phyloP scores from a whole-genome alignment of 176 grass and related monocot genomes.

The Aegilops bicornis region DNA sequence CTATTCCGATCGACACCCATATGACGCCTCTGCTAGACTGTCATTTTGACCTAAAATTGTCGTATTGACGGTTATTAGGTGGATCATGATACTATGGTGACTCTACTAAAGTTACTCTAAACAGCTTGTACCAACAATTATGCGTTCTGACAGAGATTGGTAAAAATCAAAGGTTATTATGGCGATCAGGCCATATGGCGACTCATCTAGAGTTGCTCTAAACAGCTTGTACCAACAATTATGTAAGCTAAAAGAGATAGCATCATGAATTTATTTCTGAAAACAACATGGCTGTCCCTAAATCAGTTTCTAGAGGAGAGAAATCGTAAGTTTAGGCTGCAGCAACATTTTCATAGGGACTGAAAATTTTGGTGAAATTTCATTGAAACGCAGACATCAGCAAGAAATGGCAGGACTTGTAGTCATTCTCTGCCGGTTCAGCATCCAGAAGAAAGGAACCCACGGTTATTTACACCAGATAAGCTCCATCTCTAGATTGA shows the following conservation, averaged over 20 bases:
- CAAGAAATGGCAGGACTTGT: neutral
- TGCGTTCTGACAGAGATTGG: neutral
- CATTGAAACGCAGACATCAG: neutral
- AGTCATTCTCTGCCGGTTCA: neutral
- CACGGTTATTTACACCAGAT: slow-evolving; percentile 10
- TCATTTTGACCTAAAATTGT: no score
- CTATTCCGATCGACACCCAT: no score
- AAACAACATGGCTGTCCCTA: neutral
- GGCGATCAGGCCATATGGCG: no score
- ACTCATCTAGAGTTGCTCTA: neutral
- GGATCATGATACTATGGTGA: no score
- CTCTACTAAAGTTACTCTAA: neutral
- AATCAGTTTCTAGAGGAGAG: neutral
- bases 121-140: no score
- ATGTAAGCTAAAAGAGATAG: neutral
- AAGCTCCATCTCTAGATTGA: neutral
- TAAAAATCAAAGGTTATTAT: neutral
- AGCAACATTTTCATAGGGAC: neutral
- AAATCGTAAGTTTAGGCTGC: neutral
- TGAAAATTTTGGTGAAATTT: neutral
- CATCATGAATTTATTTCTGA: neutral
- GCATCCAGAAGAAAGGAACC: neutral
- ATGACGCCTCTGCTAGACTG: no score
- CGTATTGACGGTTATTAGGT: no score
- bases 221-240: neutral